These are phyloP conservation scores for Adiantum capillusveneris DNA, from an alignment of 75 land plant genomes.

Conservation along the genomic window DNA sequence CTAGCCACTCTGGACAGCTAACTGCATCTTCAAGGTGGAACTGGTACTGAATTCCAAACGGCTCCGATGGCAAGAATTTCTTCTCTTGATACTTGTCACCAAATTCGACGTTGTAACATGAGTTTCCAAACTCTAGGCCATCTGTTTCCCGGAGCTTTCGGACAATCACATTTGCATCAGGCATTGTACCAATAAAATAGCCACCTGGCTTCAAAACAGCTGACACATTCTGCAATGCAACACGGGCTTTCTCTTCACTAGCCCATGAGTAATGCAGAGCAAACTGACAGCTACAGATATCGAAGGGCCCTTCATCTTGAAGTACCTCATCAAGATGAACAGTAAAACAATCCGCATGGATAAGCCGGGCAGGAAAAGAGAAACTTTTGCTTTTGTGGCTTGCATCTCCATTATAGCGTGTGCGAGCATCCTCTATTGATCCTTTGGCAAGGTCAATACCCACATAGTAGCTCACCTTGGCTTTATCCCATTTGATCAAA, in stretches of 20 bases:
- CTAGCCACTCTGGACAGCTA: constrained; percentile 97
- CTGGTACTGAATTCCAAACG: constrained; percentile 86
- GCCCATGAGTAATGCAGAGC: constrained; percentile 98
- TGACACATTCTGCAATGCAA: constrained; percentile 76
- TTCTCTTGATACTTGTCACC: constrained; percentile 29
- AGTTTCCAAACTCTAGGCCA: constrained; percentile 72
- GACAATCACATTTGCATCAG: constrained; percentile 96
- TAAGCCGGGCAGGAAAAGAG: constrained; percentile 76
- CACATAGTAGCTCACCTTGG: constrained; percentile 82
- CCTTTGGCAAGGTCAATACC: constrained; percentile 95
- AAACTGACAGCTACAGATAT: constrained; percentile 96
- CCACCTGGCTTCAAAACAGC: constrained; percentile 88
- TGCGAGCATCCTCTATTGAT: constrained; percentile 89
- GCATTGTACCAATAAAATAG: constrained; percentile 86
- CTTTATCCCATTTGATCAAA: constrained; percentile 95
- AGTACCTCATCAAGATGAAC: constrained; percentile 48
- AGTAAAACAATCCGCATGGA: constrained; percentile 88
- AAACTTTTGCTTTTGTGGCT: constrained; percentile 58
- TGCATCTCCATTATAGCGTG: constrained; percentile 87
- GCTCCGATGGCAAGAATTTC: constrained; percentile 74
- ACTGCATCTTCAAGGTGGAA: constrained; percentile 98
- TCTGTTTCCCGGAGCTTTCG: constrained; percentile 79
- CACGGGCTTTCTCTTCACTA: constrained; percentile 76
- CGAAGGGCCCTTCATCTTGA: constrained; percentile 71
- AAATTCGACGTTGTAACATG: constrained; percentile 57